Evolutionary conservation across 164 flowering plant genomes (phyloP), one percentile per base, ranked within the genome.

Genomic region (Warburgia ugandensis): DNA sequence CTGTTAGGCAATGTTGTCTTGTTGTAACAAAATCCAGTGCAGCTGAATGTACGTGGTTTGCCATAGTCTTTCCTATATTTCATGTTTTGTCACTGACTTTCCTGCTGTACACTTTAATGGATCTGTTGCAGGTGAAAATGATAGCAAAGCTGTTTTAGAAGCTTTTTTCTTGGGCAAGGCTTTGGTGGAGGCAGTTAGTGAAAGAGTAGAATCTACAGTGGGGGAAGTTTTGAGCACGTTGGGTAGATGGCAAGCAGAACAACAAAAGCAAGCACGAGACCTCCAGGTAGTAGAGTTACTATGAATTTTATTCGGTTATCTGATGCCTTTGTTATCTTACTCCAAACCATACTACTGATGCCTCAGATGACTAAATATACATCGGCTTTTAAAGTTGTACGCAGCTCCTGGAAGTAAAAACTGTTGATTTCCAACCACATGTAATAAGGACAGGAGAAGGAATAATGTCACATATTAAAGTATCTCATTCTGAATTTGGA

Each of bases 121-220:
- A 9, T 22, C 27, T 16, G 42, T 22, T 73, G 57, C 73, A 90
- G 94, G 78, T 67, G 94, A 78, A 31, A 54, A 38, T 67, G 95
- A 79, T 6, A 77, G 71, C 70, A 80, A 56, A 59, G 71, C 43
- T 55, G 69, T 86, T 50, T 51, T 86, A 38, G 95, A 89, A 74
- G 95, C 90, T 2, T 89, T 89, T 71, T 90, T 90, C 78, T 61
- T 90, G 67, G 97, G 95, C 21, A 90, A 80, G 70, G 95, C 95
- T 55, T 52, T 86, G 1, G 95, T 83, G 8, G 97, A 90, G 71
- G 81, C 83, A 20, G 50, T 90, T n/a, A 86, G 56, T 45, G 91
- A 82, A 58, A 77, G 97, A 9, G 37, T 86, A 28, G 97, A 82
- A 59, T 83, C 97, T 9, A 54, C 82, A 29, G 76, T 86, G 50